phyloP scores from a whole-genome alignment of 805 yeast species.

The Hanseniaspora hatyaiensis region DNA sequence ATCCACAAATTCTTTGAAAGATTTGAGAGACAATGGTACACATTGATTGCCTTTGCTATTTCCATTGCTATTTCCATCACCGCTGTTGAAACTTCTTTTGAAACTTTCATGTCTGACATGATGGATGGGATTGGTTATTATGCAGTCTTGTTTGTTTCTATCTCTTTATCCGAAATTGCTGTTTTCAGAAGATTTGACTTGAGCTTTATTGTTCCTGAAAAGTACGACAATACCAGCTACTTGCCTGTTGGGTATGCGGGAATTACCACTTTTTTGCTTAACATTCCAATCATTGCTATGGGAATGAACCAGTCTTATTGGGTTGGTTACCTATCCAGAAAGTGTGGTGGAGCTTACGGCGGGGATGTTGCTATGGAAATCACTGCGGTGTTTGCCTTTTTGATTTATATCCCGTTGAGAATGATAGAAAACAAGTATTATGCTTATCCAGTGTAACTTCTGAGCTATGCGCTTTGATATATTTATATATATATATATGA shows the following conservation, averaged over 20 bases:
- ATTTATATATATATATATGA: neutral
- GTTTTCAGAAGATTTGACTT: slow-evolving; percentile 52
- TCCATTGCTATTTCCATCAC: slow-evolving; percentile 78
- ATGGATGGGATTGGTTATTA: slow-evolving; percentile 89
- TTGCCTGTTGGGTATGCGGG: slow-evolving; percentile 76
- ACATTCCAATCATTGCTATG: slow-evolving; percentile 71
- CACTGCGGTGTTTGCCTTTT: slow-evolving; percentile 52
- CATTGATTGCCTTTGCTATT: slow-evolving; percentile 58
- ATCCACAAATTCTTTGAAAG: slow-evolving; percentile 61
- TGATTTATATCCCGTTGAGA: slow-evolving; percentile 48
- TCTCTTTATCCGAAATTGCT: slow-evolving; percentile 71
- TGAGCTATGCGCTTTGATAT: neutral
- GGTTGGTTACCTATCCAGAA: slow-evolving; percentile 51
- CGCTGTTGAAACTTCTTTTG: slow-evolving; percentile 61
- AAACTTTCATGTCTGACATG: slow-evolving; percentile 62
- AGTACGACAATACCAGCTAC: slow-evolving; percentile 44
- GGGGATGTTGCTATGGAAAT: slow-evolving; percentile 85
- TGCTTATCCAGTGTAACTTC: slow-evolving; percentile 6
- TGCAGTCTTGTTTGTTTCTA: slow-evolving; percentile 71
- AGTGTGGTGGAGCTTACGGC: slow-evolving; percentile 50
- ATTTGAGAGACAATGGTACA: slow-evolving; percentile 78
- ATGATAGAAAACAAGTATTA: slow-evolving; percentile 53
- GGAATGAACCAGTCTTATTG: slow-evolving; percentile 88
- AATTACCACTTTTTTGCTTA: slow-evolving; percentile 62
- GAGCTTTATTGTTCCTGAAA: slow-evolving; percentile 49